Evolutionary conservation across 202 grass and related monocot species (phyloP).

Genomic region (Setaria italica): DNA sequence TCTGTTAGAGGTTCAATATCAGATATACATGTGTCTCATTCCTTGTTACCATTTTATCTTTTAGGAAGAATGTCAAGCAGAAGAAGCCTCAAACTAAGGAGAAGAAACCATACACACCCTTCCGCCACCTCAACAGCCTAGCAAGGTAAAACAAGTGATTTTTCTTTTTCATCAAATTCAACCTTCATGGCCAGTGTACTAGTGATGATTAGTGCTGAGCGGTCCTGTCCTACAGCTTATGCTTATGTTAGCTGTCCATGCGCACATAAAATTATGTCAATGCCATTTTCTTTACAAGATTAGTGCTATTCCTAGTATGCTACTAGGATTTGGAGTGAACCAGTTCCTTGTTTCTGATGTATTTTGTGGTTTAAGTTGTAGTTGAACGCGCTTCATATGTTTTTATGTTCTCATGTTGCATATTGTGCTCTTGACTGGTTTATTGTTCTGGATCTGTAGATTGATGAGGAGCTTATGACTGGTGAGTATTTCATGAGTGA

Average conservation of each 20-base stretch:
- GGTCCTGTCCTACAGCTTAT: constrained; percentile 1
- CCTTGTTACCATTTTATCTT: constrained; percentile 38
- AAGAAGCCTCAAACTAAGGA: constrained; percentile 90
- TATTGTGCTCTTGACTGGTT: constrained; percentile 30
- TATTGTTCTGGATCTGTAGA: constrained; percentile 57
- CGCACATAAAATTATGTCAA: neutral
- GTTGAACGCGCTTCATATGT: neutral
- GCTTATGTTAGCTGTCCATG: constrained; percentile 1
- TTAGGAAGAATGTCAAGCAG: constrained; percentile 97
- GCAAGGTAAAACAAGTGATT: constrained; percentile 70
- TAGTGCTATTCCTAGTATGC: neutral
- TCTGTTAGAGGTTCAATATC: neutral
- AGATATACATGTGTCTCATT: constrained; percentile 12
- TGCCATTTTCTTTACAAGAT: constrained; percentile 23
- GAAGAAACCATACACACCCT: constrained; percentile 98
- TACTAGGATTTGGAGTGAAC: constrained; percentile 13
- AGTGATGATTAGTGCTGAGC: constrained; percentile 13
- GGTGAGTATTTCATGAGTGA: constrained; percentile 98
- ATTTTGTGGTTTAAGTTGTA: neutral
- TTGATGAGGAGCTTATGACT: constrained; percentile 79
- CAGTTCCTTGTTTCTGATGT: neutral
- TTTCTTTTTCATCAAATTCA: neutral
- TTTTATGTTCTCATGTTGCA: constrained; percentile 18
- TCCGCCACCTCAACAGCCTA: constrained; percentile 89
- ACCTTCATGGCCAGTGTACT: neutral